Evolutionary conservation across 805 yeast species (phyloP).

Genomic region (Ogataea corticis): DNA sequence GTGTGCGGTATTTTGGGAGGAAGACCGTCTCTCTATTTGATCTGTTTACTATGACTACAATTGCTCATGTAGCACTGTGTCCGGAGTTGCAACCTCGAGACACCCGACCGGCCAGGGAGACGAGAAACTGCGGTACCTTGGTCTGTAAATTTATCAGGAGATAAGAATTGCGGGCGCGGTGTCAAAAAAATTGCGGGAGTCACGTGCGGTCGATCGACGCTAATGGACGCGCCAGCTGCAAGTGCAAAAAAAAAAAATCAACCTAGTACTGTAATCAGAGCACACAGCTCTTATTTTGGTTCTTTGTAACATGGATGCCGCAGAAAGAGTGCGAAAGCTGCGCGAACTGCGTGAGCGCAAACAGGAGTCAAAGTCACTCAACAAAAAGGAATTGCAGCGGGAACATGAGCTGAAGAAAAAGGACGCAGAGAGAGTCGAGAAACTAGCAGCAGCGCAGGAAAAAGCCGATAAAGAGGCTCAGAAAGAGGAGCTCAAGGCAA

Average conservation of each 20-base stretch:
- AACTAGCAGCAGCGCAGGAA: slow-evolving; percentile 34
- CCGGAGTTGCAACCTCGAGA: too few species aligned
- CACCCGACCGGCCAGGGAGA: too few species aligned
- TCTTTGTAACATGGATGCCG: background rate
- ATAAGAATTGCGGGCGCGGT: too few species aligned
- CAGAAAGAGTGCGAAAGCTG: slow-evolving; percentile 27
- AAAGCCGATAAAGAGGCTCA: slow-evolving; percentile 42
- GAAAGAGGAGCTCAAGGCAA: slow-evolving; percentile 35
- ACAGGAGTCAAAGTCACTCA: slow-evolving; percentile 24
- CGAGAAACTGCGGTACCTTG: too few species aligned
- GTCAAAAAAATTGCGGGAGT: too few species aligned
- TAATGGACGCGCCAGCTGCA: too few species aligned
- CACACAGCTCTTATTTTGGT: background rate
- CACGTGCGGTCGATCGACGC: background rate
- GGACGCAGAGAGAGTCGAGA: slow-evolving; percentile 27
- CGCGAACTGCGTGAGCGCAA: slow-evolving; percentile 32
- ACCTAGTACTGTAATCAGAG: background rate
- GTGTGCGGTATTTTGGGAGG: too few species aligned
- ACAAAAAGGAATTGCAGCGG: slow-evolving; percentile 39
- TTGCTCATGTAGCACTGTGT: too few species aligned
- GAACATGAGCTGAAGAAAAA: slow-evolving; percentile 33
- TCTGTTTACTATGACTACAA: too few species aligned
- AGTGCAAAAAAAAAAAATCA: too few species aligned
- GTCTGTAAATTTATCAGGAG: too few species aligned
- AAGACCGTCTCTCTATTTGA: too few species aligned